Evolutionary conservation across 2,329 filamentous ascomycete genomes (phyloP).

Genomic region (Cercospora beticola): DNA sequence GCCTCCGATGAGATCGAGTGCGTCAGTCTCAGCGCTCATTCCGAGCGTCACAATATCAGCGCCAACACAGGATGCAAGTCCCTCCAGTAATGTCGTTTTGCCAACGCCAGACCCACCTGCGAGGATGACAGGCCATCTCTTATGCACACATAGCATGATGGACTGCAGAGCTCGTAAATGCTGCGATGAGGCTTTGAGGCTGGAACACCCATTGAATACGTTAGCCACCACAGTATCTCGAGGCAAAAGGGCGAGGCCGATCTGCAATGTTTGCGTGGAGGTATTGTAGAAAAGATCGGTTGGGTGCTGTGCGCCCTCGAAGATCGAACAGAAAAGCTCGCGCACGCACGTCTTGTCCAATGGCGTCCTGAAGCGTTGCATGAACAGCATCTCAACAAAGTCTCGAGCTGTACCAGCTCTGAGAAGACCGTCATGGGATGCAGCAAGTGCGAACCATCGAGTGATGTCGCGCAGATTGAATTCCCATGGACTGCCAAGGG

Average conservation of each 20-base stretch:
- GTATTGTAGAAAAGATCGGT: constrained; percentile 70
- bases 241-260: constrained; percentile 71
- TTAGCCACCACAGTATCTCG: constrained; percentile 49
- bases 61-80: constrained; percentile 77
- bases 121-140: constrained; percentile 84
- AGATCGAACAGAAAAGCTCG: constrained; percentile 65
- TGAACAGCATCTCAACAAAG: constrained; percentile 78
- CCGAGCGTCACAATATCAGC: constrained; percentile 77
- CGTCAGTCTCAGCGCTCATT: constrained; percentile 92
- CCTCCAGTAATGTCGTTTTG: constrained; percentile 77
- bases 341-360: constrained; percentile 66
- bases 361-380: constrained; percentile 78
- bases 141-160: constrained; percentile 79
- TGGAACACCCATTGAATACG: constrained; percentile 2
- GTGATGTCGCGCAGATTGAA: constrained; percentile 90
- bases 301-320: constrained; percentile 48
- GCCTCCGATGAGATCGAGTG: constrained; percentile 94
- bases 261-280: constrained; percentile 65
- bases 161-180: constrained; percentile 78
- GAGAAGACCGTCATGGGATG: constrained; percentile 61
- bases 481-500: constrained; percentile 79
- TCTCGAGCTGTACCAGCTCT: constrained; percentile 62
- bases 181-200: background rate
- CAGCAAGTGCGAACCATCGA: constrained; percentile 77
- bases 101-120: constrained; percentile 83